These are phyloP conservation scores for Boletus sp. DNA, from an alignment of 768 basidiomycete species.

Conservation along the genomic window DNA sequence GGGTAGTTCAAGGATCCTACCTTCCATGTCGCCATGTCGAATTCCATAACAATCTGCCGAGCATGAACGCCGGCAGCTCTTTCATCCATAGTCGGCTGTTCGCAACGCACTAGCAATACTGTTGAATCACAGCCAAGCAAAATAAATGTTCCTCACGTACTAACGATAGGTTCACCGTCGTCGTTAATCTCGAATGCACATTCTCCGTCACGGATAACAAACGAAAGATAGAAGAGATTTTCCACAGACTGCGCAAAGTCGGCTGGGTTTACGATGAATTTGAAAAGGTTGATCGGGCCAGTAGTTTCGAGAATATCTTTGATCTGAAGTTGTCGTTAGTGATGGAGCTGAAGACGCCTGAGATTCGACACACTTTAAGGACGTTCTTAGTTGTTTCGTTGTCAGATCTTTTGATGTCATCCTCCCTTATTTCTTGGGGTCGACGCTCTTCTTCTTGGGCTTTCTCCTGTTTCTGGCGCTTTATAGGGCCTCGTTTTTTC, in stretches of 20 bases:
- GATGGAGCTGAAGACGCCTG: not conserved
- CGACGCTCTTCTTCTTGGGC: conserved; percentile 62
- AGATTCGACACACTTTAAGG: conserved; percentile 47
- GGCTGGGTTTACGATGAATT: conserved; percentile 84
- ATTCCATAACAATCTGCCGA: conserved; percentile 85
- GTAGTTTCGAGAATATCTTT: conserved; percentile 51
- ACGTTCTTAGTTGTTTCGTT: conserved; percentile 93
- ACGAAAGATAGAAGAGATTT: conserved; percentile 93
- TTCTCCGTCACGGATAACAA: conserved; percentile 83
- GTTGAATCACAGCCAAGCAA: not conserved
- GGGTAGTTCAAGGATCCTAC: conserved; percentile 39
- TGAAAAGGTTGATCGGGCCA: conserved; percentile 72
- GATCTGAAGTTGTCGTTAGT: conserved; percentile 43
- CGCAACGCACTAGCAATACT: conserved; percentile 50
- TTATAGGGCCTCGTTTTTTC: conserved; percentile 62
- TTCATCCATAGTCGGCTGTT: conserved; percentile 61
- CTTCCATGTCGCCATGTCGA: conserved; percentile 88
- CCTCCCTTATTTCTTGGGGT: conserved; percentile 79
- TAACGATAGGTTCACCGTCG: conserved; percentile 71
- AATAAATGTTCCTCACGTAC: conserved; percentile 41
- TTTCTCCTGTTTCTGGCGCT: conserved; percentile 69
- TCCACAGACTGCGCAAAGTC: conserved; percentile 94
- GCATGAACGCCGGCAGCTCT: conserved; percentile 62
- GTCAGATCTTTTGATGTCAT: conserved; percentile 77
- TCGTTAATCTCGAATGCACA: conserved; percentile 68